Percentiles rank a stretch among this genome's conserved stretches.
Evolutionary conservation across 2,329 filamentous ascomycete genomes (phyloP).

Genomic region (Colletotrichum falcatum): DNA sequence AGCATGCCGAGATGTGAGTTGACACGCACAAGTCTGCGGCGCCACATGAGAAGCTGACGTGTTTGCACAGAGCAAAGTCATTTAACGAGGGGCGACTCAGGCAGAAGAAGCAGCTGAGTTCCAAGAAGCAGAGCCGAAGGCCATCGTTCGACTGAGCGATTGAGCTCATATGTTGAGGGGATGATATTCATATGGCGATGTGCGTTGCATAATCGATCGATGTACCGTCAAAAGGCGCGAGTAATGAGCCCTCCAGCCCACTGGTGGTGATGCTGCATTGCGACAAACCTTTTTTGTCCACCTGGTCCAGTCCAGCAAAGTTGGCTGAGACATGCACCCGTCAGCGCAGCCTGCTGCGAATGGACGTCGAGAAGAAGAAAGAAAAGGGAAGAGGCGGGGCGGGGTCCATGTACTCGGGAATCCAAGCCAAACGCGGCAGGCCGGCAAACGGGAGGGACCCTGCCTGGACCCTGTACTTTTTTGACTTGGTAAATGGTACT

Average conservation of each 20-base stretch:
- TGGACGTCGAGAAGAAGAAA: conserved; percentile 11
- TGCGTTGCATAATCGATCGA: background rate
- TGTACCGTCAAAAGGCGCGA: background rate
- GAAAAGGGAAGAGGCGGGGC: conserved; percentile 9
- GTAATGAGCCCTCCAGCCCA: background rate
- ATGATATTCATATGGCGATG: background rate
- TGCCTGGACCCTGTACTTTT: conserved; percentile 30
- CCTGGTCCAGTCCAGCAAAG: background rate
- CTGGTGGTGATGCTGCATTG: conserved; percentile 3
- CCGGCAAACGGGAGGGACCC: background rate
- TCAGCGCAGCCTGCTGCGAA: background rate
- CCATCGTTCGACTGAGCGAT: conserved; percentile 21
- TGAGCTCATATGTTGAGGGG: background rate
- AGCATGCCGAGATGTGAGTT: conserved; percentile 61
- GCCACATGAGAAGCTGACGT: conserved; percentile 31
- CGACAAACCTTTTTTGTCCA: background rate
- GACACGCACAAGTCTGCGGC: background rate
- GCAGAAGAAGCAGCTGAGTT: conserved; percentile 61
- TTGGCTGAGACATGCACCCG: conserved; percentile 23
- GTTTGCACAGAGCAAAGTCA: conserved; percentile 56
- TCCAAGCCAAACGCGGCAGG: background rate
- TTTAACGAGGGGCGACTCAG: conserved; percentile 60
- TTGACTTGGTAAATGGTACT: conserved; percentile 6
- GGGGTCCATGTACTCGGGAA: background rate
- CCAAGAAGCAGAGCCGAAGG: conserved; percentile 58